phyloP scores from a whole-genome alignment of 148 eudicot genomes.

The Arbutus unedo region DNA sequence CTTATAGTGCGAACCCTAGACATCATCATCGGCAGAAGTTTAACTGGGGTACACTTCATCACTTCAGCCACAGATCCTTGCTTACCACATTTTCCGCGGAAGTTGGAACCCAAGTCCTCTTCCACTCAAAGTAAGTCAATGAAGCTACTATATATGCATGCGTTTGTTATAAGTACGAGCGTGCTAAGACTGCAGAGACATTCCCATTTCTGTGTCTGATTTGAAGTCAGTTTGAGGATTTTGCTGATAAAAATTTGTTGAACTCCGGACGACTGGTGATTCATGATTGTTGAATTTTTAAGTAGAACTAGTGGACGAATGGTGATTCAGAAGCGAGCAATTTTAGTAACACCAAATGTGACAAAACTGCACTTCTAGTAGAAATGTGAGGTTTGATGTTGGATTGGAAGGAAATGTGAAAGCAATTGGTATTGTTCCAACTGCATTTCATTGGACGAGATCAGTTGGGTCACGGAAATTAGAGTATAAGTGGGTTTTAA shows the following conservation, averaged over 20 bases:
- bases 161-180: background rate
- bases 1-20: background rate
- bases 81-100: background rate
- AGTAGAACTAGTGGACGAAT: background rate
- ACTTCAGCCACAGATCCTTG: background rate
- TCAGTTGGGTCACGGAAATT: background rate
- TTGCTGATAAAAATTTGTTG: background rate
- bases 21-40: background rate
- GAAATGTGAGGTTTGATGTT: background rate
- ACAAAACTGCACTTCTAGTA: too few species aligned
- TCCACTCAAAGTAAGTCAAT: background rate
- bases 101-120: background rate
- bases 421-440: background rate
- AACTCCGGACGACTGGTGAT: background rate
- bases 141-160: background rate
- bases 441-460: background rate
- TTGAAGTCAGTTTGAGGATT: background rate
- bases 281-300: background rate
- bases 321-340: too few species aligned
- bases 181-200: background rate
- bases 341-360: too few species aligned
- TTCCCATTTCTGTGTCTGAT: too few species aligned
- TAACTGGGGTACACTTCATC: background rate
- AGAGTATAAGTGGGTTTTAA: background rate
- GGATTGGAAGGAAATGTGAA: background rate